Base-by-base conservation (phyloP, 2,329 filamentous ascomycete species). In the Didymella pinodella region DNA sequence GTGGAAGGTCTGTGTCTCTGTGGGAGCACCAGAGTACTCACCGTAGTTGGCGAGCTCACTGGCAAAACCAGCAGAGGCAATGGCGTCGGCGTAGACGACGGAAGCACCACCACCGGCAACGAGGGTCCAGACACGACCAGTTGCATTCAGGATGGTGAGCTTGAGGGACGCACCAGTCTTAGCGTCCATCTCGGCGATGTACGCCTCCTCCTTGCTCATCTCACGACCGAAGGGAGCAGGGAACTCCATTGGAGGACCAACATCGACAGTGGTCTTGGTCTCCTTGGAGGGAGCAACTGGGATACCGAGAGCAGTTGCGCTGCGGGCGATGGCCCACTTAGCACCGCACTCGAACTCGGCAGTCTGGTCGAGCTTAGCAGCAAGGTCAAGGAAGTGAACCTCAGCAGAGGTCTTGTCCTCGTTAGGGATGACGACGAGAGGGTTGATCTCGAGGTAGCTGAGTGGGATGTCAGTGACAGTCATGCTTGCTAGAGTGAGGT, bases 121-220 rank as follows among this genome's bases (percentile, higher is more conserved):
- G 65, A 99, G 87, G 61, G 95, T 99, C 95, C 95, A 99, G 79
- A 99, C 90, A 75, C 95, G 92, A 70, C 95, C 95, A 74, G 85
- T 87, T 73, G 90, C 79, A 85, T 99, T 99, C 71, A 99, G 87
- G 70, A 99, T 91, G 62, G 95, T 99, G 63, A 99, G 88, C 86
- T 99, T 99, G 76, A 99, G 90, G 29, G 95, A 99, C 67, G 95
- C 95, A 86, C 95, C 95, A 65, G 95, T 99, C 90, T 99, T 99
- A 72, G 95, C 95, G 76, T 99, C 95, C 79, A 99, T 90, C 82
- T 97, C 95, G 64, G 95, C 90, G 77, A 99, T 98, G 86, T 97
- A 99, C 64, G 94, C 93, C 85, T 99, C 95, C 84, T 99, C 95
- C 85, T 98, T 98, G 85, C 89, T 91, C 80, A 99, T 85, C 83